Base-by-base conservation (phyloP, 2,329 filamentous ascomycete species). In the Pyrenochaeta sp. region DNA sequence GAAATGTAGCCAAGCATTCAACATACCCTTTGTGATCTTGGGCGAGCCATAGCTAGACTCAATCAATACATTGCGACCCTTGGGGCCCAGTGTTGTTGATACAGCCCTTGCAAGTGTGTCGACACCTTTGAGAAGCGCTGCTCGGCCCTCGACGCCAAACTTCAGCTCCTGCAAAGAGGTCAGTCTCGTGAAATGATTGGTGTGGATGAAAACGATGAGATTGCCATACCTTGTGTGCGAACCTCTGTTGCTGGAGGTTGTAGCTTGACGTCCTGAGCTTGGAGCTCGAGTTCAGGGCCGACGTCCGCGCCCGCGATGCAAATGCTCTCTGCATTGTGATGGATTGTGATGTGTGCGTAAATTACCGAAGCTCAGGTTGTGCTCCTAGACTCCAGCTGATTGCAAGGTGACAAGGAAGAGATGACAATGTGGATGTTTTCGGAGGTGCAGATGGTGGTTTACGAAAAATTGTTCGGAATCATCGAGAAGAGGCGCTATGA, bases 11-110 rank as follows among this genome's bases (percentile, higher is more conserved):
- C n/a, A 12, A 27, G 18, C 27, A 1, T 27, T 11, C 10, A 48
- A 64, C 68, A 12, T 83, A 97, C 94, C 94, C 85, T 99, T 99
- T 73, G 95, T 99, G 81, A 99, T 99, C 87, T 99, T 99, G 73
- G 95, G 95, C 42, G 95, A 97, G 79, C 95, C 95, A 75, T 97
- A 99, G 84, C 91, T 92, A 61, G 94, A 97, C 85, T 99, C 95
- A 69, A 99, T 99, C 75, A 99, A 80, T 67, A 99, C 95, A 82
- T 98, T 99, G 77, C 95, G 89, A 79, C 95, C 95, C 86, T 99
- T 99, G 72, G 95, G 95, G 67, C 95, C 95, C 58, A 99, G 87
- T 63, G 95, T 99, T 60, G 94, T 97, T 63, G 94, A 90, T 62
- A 99, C 95, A 62, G 95, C 95, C 83, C 89, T 96, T 72, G 95